A percentile compares a stretch with the other conserved stretches of the same genome.
phyloP scores from a whole-genome alignment of 768 basidiomycete species.

The Collybia nuda region DNA sequence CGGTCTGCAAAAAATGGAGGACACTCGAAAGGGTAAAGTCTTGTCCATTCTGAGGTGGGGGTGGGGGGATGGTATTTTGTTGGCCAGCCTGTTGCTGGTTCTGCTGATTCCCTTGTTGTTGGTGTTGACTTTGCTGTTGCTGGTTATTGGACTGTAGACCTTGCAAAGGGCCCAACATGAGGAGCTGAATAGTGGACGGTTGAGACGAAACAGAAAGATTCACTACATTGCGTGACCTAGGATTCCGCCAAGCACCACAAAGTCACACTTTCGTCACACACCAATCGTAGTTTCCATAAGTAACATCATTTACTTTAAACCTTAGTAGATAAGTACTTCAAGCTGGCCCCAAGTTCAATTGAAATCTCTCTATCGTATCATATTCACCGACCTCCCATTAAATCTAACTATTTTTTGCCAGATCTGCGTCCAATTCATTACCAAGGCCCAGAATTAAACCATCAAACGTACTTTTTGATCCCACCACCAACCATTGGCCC shows the following conservation, averaged over 20 bases:
- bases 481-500: conserved; percentile 70
- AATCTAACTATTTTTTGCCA: conserved; percentile 59
- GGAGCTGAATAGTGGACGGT: conserved; percentile 43
- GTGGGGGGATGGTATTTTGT: conserved; percentile 62
- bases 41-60: conserved; percentile 83
- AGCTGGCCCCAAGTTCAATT: too few species aligned
- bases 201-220: conserved; percentile 16
- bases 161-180: conserved; percentile 76
- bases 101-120: conserved; percentile 53
- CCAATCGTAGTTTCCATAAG: too few species aligned
- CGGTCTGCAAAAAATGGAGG: conserved; percentile 95
- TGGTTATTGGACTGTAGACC: conserved; percentile 57
- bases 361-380: conserved; percentile 1
- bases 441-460: conserved; percentile 3
- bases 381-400: background rate
- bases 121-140: conserved; percentile 64
- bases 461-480: conserved; percentile 80
- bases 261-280: conserved; percentile 32
- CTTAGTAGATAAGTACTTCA: too few species aligned
- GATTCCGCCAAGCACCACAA: conserved; percentile 19
- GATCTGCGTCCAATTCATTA: conserved; percentile 41
- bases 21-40: conserved; percentile 94
- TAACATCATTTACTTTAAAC: too few species aligned
- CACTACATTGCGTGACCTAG: conserved; percentile 18
- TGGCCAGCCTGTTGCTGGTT: conserved; percentile 51